phyloP scores from a whole-genome alignment of 345 rosid genomes.

The Atalantia buxifolia region DNA sequence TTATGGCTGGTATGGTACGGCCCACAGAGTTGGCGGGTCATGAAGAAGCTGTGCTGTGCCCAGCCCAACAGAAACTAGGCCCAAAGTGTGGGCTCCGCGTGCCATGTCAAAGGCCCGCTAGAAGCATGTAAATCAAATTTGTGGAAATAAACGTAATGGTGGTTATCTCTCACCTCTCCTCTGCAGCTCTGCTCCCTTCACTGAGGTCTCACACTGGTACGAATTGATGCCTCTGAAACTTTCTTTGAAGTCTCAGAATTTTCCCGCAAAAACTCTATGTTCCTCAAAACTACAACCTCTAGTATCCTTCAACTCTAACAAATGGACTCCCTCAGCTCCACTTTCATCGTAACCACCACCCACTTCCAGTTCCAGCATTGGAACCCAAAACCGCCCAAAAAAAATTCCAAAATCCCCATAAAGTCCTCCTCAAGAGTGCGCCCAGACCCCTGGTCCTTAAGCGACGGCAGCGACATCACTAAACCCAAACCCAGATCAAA shows the following conservation, averaged over 20 bases:
- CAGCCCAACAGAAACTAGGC: no score
- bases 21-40: no score
- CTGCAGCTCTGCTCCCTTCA: no score
- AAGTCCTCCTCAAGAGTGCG: conserved; percentile 37
- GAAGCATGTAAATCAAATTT: no score
- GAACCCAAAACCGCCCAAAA: conserved; percentile 20
- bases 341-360: conserved; percentile 35
- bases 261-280: background rate
- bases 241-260: background rate
- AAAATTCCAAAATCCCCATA: conserved; percentile 19
- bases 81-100: no score
- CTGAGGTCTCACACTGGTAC: no score
- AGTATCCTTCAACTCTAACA: no score
- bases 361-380: conserved; percentile 23
- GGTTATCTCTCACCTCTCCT: no score
- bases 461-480: conserved; percentile 55
- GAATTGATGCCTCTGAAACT: background rate
- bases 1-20: no score
- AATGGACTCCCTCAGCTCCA: conserved; percentile 36
- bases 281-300: background rate
- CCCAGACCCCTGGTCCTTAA: conserved; percentile 81
- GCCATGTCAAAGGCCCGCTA: no score
- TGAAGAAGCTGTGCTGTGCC: rapidly evolving
- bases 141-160: no score
- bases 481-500: conserved; percentile 64